Base-by-base conservation (phyloP, 176 grass and related monocot species). In the Ensete glaucum region DNA sequence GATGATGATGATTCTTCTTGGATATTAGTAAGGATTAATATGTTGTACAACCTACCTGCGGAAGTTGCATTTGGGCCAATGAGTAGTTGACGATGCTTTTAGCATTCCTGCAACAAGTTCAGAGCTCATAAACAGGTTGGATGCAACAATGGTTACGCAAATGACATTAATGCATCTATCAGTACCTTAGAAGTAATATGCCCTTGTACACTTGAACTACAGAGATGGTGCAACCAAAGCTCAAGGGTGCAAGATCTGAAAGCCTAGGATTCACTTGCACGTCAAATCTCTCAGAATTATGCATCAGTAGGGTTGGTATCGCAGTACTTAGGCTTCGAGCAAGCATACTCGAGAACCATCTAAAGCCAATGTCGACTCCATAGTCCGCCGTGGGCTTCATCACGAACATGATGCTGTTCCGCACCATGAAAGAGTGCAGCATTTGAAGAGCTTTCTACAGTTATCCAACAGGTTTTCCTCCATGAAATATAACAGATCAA, bases 201-300 rank as follows among this genome's bases (percentile, higher is more conserved):
- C 94, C 94, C 27, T 76, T 78, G 74, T 89, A 98, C n/a, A 54
- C 24, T 78, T 89, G 90, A 72, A 23, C 65, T 9, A 84, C 85
- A 8, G 83, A 59, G 19, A 98, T 54, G 22, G 63, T 78, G 67
- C 85, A 93, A 80, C 83, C 83, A 15, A 88, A 27, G 73, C 71
- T 82, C 76, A 89, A 90, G 0, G 87, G 93, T 73, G 75, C 85
- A 81, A 81, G 88, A 54, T 72, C 93, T 96, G 90, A 74, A 83
- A 59, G n/a, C 15, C 76, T 9, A 68, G 20, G 34, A 43, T 12
- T 26, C 20, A 34, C 3, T 27, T 76, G 34, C 2, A 27, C 50
- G 9, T 43, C 34, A 43, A 43, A 43, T 43, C 34, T 43, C 4
- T 43, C 34, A 43, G 34, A 43, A 43, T 43, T 43, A 43, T 43